Evolutionary conservation across 2,329 filamentous ascomycete species (phyloP), one percentile per base, ranked within the genome.

Genomic region (Botryosphaeria agaves): DNA sequence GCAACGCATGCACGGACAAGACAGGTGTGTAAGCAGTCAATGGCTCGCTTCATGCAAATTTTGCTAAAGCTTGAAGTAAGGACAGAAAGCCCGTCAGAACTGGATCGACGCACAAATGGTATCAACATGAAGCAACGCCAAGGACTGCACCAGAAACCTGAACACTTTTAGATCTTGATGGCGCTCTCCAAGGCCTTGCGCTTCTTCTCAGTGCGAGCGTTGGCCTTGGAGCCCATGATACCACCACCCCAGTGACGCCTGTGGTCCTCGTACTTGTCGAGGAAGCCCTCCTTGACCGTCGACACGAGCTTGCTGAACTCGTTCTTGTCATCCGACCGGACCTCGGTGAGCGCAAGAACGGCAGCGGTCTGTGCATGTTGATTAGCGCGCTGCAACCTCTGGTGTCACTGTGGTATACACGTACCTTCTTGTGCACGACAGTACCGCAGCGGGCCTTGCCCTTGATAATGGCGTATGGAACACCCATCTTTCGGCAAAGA

Each of bases 401-500:
- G 4, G 16, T 19, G 9, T 19, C 21, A 21, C 27, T 37, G 17
- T n/a, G 26, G 5, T 17, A n/a, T 19, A 14, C 26, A 43, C 62
- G 38, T 52, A 84, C 79, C 78, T 98, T 98, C 79, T 98, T 94
- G 80, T 98, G 87, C 46, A 98, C 87, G 48, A 98, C 87, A 38
- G 89, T 95, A 49, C 89, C 89, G 52, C 98, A 82, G 66, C 89
- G 78, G 47, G 89, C 89, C 81, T 98, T 98, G 69, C 89, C 89
- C 82, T 98, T 98, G 58, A 98, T 75, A 51, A 98, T 95, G 57
- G 85, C 89, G 62, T 95, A 98, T 43, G 91, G 89, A 49, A 94
- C 28, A 67, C 91, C 91, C 87, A 98, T 98, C 82, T 98, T 98
- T 66, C 87, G 81, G 82, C 89, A 98, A 48, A 98, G 81, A 53